These are phyloP conservation scores for Scutellaria barbata DNA, from an alignment of 257 asterid species.

Conservation along the genomic window DNA sequence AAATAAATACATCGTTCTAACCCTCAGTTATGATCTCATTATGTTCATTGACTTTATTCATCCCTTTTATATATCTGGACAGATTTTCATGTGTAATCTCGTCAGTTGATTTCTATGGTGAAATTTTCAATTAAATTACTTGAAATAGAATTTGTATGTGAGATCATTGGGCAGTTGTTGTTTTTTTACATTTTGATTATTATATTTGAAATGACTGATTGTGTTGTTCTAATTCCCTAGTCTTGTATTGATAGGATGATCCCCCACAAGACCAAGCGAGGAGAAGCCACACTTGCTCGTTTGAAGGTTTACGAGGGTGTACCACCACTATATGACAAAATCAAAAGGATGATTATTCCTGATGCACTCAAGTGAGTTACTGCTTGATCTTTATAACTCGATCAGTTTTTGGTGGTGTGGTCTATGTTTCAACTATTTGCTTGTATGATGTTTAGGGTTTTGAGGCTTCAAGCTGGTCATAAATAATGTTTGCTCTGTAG, in stretches of 20 bases:
- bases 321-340: conserved; percentile 75
- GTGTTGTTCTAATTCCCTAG: too few species aligned
- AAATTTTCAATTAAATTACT: background rate
- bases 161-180: background rate
- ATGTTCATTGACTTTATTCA: too few species aligned
- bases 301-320: conserved; percentile 73
- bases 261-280: conserved; percentile 82
- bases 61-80: too few species aligned
- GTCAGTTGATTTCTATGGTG: background rate
- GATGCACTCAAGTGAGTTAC: conserved; percentile 79
- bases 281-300: conserved; percentile 74
- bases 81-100: too few species aligned
- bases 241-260: conserved; percentile 52
- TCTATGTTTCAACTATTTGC: background rate
- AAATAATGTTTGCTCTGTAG: conserved; percentile 77
- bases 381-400: background rate
- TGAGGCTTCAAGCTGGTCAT: conserved; percentile 91
- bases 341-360: conserved; percentile 77
- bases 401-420: background rate
- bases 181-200: background rate
- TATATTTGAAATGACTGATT: too few species aligned
- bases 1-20: too few species aligned
- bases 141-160: background rate
- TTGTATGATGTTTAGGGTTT: conserved; percentile 51
- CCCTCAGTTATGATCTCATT: too few species aligned